Conservation (phyloP, 176 grass and related monocot genomes). For the Dendrocalamus sinicus region DNA sequence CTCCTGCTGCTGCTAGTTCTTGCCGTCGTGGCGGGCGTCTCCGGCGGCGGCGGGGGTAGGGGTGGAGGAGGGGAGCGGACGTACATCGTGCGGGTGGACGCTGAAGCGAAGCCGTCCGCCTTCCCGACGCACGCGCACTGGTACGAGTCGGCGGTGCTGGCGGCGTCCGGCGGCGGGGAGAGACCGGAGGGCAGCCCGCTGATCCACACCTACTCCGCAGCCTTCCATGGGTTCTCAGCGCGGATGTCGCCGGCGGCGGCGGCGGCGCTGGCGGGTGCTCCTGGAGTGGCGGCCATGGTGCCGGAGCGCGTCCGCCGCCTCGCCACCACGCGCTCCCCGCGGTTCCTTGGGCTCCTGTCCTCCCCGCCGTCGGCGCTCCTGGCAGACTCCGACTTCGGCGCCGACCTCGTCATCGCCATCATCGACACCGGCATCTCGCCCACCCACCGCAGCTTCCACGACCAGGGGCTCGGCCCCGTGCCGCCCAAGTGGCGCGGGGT, state of each 20-base stretch:
- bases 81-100: constrained; percentile 89
- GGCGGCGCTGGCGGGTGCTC: constrained; percentile 37
- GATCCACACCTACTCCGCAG: constrained; percentile 86
- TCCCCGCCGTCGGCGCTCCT: constrained; percentile 81
- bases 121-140: constrained; percentile 92
- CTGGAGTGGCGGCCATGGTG: constrained; percentile 67
- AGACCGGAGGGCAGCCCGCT: constrained; percentile 69
- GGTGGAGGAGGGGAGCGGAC: constrained; percentile 48
- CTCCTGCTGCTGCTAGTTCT: neutral
- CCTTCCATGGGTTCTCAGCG: constrained; percentile 81
- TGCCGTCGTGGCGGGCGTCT: neutral
- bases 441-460: constrained; percentile 68
- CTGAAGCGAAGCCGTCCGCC: constrained; percentile 83
- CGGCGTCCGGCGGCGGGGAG: constrained; percentile 40
- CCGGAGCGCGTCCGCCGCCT: constrained; percentile 69
- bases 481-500: constrained; percentile 67
- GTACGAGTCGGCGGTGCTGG: constrained; percentile 74
- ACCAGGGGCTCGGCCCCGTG: constrained; percentile 63
- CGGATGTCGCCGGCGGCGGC: constrained; percentile 63
- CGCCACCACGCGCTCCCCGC: constrained; percentile 74
- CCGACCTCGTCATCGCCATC: constrained; percentile 80
- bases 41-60: neutral
- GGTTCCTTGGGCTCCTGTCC: constrained; percentile 69
- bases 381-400: constrained; percentile 84
- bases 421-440: constrained; percentile 89